Evolutionary conservation across 140 eudicot genomes (phyloP).

Genomic region (Ambrosia hybrid): DNA sequence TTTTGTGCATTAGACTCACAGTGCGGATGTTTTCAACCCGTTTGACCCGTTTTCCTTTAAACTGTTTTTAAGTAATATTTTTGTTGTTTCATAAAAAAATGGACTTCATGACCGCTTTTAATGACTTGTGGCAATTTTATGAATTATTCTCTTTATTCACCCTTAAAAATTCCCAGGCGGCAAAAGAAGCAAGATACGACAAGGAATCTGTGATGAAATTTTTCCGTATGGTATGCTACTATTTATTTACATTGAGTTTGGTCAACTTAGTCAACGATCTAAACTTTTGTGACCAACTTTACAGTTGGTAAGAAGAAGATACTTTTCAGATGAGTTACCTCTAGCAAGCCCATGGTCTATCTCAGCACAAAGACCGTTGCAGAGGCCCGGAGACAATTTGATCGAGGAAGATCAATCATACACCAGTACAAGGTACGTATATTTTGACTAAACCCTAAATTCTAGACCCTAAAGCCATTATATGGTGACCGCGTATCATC

Average conservation of each 20-base stretch:
- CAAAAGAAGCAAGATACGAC: constrained; percentile 92
- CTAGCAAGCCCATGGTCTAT: constrained; percentile 75
- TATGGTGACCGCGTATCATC: not conserved
- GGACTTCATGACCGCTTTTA: not conserved
- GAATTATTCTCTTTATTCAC: not conserved
- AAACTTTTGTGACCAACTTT: not conserved
- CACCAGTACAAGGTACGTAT: constrained; percentile 50
- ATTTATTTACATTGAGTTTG: not conserved
- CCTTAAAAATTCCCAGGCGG: constrained; percentile 58
- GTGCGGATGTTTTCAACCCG: not conserved
- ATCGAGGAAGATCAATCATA: constrained; percentile 68
- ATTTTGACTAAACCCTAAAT: not conserved
- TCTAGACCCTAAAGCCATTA: not conserved
- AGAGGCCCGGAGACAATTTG: constrained; percentile 49
- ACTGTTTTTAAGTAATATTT: not conserved
- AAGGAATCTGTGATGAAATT: constrained; percentile 95
- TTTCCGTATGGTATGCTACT: constrained; percentile 67
- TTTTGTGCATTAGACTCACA: not conserved
- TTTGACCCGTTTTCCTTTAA: not conserved
- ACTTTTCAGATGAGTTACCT: constrained; percentile 88
- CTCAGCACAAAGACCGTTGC: constrained; percentile 46
- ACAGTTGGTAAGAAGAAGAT: constrained; percentile 97
- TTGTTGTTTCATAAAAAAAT: not conserved
- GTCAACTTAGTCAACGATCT: constrained; percentile 18
- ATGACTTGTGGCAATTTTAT: not conserved